These are phyloP conservation scores for Prunus yedoensis DNA, from an alignment of 331 rosid species.

Conservation along the genomic window DNA sequence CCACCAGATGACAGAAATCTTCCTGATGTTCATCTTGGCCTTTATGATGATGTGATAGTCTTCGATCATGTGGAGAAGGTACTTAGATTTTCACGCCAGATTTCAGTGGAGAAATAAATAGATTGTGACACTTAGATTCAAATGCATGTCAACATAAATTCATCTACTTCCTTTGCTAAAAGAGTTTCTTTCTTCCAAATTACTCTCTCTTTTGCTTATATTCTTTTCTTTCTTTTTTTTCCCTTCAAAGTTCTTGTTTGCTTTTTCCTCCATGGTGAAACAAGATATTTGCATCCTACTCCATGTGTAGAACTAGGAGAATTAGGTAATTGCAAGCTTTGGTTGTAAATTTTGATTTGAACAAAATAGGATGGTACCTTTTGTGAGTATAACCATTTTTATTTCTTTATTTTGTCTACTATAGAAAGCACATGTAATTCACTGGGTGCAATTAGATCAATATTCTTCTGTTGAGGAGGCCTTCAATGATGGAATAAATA, in stretches of 20 bases:
- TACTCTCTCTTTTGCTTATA: not conserved
- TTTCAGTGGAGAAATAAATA: not conserved
- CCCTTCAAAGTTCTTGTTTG: not conserved
- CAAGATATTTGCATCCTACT: not conserved
- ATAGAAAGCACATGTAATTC: conserved; percentile 82
- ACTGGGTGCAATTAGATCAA: conserved; percentile 77
- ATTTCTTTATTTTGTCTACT: conserved; percentile 16
- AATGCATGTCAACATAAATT: not conserved
- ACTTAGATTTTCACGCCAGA: conserved; percentile 15
- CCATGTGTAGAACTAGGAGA: not conserved
- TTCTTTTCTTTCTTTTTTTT: not conserved
- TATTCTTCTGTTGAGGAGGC: conserved; percentile 78
- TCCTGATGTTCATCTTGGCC: conserved; percentile 91
- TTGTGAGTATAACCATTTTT: conserved; percentile 3
- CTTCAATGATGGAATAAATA: conserved; percentile 60
- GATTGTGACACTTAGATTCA: not conserved
- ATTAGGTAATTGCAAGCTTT: not conserved
- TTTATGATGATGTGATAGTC: conserved; percentile 82
- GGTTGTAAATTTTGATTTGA: conserved; percentile 10
- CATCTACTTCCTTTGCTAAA: not conserved
- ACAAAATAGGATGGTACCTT: conserved; percentile 2
- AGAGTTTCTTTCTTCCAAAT: not conserved
- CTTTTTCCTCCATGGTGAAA: not conserved
- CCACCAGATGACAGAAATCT: conserved; percentile 82
- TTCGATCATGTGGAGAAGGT: conserved; percentile 95